Evolutionary conservation across 768 basidiomycete genomes (phyloP).

Genomic region (Lyophyllum shimeji): DNA sequence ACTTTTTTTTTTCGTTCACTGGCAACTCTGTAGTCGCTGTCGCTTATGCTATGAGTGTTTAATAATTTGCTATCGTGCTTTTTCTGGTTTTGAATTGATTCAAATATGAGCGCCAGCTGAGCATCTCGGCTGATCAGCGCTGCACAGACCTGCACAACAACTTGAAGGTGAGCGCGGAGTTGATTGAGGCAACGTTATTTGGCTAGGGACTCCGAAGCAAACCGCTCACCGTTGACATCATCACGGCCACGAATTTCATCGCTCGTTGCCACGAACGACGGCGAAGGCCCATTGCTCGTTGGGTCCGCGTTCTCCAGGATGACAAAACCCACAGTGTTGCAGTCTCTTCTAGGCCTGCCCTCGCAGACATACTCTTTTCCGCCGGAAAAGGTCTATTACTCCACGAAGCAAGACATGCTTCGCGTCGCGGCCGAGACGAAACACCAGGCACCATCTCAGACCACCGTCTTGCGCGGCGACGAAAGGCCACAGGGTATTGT

Average conservation of each 20-base stretch:
- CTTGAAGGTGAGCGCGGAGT: no score
- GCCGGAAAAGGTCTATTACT: constrained; percentile 46
- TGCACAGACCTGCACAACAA: no score
- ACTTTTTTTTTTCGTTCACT: no score
- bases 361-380: constrained; percentile 61
- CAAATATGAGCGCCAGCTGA: no score
- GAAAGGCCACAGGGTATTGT: constrained; percentile 6
- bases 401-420: constrained; percentile 49
- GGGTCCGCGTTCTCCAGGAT: constrained; percentile 25
- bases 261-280: constrained; percentile 2
- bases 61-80: no score
- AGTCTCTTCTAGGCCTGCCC: constrained; percentile 60
- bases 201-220: constrained; percentile 3
- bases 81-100: no score
- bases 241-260: constrained; percentile 4
- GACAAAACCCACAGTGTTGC: constrained; percentile 58
- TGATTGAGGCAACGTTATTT: no score
- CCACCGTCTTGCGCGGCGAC: constrained; percentile 8
- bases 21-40: no score
- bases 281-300: background rate
- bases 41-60: no score
- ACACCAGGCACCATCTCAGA: constrained; percentile 12
- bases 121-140: no score
- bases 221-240: constrained; percentile 12
- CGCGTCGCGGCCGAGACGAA: constrained; percentile 43